Evolutionary conservation across 345 rosid genomes (phyloP).

Genomic region (Populus euphratica): DNA sequence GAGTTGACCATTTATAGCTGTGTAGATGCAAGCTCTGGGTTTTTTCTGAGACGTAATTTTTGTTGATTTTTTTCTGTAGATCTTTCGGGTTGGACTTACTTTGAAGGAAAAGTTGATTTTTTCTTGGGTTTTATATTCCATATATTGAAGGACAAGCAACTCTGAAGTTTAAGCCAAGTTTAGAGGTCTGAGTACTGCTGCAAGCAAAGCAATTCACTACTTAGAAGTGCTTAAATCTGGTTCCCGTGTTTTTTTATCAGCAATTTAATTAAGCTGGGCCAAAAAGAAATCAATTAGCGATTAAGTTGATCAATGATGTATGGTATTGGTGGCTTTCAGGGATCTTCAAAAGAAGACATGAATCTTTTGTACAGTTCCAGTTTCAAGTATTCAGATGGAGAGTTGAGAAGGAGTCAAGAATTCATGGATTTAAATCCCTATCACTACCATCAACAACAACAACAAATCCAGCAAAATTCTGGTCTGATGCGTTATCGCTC

Average conservation of each 20-base stretch:
- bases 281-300: background rate
- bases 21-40: background rate
- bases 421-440: constrained; percentile 35
- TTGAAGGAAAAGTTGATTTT: background rate
- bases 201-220: background rate
- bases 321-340: constrained; percentile 12
- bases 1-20: background rate
- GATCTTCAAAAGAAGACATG: constrained; percentile 24
- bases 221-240: constrained; percentile 1
- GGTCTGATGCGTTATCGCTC: constrained; percentile 38
- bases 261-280: background rate
- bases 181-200: background rate
- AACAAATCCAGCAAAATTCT: constrained; percentile 27
- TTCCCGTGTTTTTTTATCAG: background rate
- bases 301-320: background rate
- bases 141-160: constrained; percentile 7
- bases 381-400: constrained; percentile 36
- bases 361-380: constrained; percentile 35
- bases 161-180: constrained; percentile 3
- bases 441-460: constrained; percentile 19
- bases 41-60: background rate
- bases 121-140: background rate
- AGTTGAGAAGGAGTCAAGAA: constrained; percentile 35
- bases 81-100: constrained; percentile 6
- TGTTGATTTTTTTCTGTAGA: background rate